Conservation (phyloP, 2,329 filamentous ascomycete genomes). For the Colletotrichum lini region DNA sequence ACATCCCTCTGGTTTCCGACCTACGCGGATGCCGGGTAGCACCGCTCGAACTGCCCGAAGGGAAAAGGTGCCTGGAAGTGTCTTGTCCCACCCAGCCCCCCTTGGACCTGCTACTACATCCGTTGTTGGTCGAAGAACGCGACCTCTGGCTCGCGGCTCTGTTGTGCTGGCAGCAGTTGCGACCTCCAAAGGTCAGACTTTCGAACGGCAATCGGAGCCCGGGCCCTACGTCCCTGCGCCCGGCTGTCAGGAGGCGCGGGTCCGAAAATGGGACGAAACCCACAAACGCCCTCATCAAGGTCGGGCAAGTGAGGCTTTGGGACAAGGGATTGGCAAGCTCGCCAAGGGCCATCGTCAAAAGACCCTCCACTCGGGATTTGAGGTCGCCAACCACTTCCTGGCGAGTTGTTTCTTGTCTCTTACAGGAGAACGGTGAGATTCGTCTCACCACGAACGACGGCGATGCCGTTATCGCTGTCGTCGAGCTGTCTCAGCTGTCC, state of each 20-base stretch:
- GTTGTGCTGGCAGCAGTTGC: slow-evolving; percentile 85
- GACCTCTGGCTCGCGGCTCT: slow-evolving; percentile 86
- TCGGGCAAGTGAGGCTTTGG: slow-evolving; percentile 92
- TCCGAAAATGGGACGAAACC: slow-evolving; percentile 46
- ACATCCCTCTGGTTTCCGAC: slow-evolving; percentile 78
- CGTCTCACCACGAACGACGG: slow-evolving; percentile 92
- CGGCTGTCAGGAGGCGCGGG: slow-evolving; percentile 43
- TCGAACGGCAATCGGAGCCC: slow-evolving; percentile 60
- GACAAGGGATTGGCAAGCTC: slow-evolving; percentile 78
- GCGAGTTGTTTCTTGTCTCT: slow-evolving; percentile 90
- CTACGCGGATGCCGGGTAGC: slow-evolving; percentile 81
- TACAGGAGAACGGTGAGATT: slow-evolving; percentile 95
- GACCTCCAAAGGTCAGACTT: slow-evolving; percentile 70
- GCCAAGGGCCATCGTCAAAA: slow-evolving; percentile 69
- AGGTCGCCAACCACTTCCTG: slow-evolving; percentile 74
- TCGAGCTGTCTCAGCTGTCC: slow-evolving; percentile 90
- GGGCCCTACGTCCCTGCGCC: slow-evolving; percentile 54
- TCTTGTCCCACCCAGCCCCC: slow-evolving; percentile 63
- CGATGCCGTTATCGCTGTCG: slow-evolving; percentile 82
- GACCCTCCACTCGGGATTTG: slow-evolving; percentile 71
- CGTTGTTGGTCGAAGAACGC: slow-evolving; percentile 75
- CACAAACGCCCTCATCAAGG: slow-evolving; percentile 86
- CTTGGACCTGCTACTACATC: slow-evolving; percentile 75
- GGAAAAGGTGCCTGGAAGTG: slow-evolving; percentile 66
- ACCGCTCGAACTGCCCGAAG: slow-evolving; percentile 64